These are phyloP conservation scores for Yarrowia keelungensis DNA, from an alignment of 805 yeast species.

Conservation along the genomic window DNA sequence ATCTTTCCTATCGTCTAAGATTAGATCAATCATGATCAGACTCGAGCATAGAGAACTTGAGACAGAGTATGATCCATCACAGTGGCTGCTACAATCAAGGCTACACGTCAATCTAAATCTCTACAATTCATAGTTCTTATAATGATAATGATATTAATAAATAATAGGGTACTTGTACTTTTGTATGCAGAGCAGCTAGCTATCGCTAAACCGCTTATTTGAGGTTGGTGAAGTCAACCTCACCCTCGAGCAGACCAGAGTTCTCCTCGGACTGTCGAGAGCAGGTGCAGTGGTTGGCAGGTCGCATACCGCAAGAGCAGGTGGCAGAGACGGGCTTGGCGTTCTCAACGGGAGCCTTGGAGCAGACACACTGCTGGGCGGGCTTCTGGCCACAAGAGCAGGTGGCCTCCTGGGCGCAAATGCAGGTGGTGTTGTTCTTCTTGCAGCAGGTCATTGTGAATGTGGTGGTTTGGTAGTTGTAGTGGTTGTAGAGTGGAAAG, in stretches of 20 bases:
- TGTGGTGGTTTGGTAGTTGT: not conserved
- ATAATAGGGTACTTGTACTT: not conserved
- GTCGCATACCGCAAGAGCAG: slow-evolving; percentile 67
- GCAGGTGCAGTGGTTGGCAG: slow-evolving; percentile 62
- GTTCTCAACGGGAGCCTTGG: slow-evolving; percentile 60
- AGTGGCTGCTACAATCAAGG: too few relatives aligned
- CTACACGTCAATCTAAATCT: too few relatives aligned
- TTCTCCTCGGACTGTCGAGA: slow-evolving; percentile 54
- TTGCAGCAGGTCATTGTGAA: slow-evolving; percentile 53
- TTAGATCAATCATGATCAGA: too few relatives aligned
- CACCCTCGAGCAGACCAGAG: slow-evolving; percentile 59
- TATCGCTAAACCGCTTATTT: slow-evolving; percentile 41
- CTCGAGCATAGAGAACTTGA: too few relatives aligned
- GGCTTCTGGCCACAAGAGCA: slow-evolving; percentile 70
- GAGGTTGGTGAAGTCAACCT: slow-evolving; percentile 62
- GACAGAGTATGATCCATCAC: too few relatives aligned
- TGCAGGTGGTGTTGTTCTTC: slow-evolving; percentile 56
- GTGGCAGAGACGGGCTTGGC: slow-evolving; percentile 55
- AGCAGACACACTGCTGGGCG: slow-evolving; percentile 64
- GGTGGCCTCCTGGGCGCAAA: slow-evolving; percentile 64
- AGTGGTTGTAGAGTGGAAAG: slow-evolving; percentile 16
- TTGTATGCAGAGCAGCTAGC: not conserved
- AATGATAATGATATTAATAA: not conserved
- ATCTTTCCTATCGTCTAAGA: too few relatives aligned
- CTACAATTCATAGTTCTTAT: too few relatives aligned